phyloP scores from a whole-genome alignment of 805 yeast species.

The Ogataea degrootiae region DNA sequence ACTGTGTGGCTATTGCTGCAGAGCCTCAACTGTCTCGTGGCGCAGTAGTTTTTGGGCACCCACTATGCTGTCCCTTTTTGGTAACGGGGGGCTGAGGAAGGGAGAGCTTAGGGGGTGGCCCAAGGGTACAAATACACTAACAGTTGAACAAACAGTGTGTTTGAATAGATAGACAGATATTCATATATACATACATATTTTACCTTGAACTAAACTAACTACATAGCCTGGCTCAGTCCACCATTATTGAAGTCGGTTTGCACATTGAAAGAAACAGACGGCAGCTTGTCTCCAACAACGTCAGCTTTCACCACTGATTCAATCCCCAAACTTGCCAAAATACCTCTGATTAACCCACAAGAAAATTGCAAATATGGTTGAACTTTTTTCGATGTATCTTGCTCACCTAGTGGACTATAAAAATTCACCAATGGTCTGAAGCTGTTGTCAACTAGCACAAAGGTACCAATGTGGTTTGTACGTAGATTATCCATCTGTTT shows the following conservation, averaged over 20 bases:
- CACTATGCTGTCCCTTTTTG: too few relatives aligned
- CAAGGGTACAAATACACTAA: too few relatives aligned
- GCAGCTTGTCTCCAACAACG: constrained; percentile 42
- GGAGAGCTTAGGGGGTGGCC: too few relatives aligned
- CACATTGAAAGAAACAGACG: constrained; percentile 69
- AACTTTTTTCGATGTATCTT: constrained; percentile 41
- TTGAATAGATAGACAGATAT: neutral
- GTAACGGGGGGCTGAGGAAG: too few relatives aligned
- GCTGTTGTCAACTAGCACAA: constrained; percentile 66
- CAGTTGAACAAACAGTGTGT: too few relatives aligned
- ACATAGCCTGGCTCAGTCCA: constrained; percentile 1
- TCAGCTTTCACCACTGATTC: constrained; percentile 65
- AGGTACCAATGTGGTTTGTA: constrained; percentile 86
- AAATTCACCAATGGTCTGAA: constrained; percentile 52
- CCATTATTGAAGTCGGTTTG: constrained; percentile 37
- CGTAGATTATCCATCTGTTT: constrained; percentile 90
- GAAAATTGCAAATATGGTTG: constrained; percentile 62
- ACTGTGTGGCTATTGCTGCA: too few relatives aligned
- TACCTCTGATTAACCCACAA: constrained; percentile 72
- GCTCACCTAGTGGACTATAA: constrained; percentile 38
- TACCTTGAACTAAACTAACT: neutral
- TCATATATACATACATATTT: neutral
- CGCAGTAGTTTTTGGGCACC: too few relatives aligned
- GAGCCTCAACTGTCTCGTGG: too few relatives aligned
- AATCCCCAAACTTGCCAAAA: constrained; percentile 63